Evolutionary conservation across 2,329 filamentous ascomycete genomes (phyloP), one percentile per base, ranked within the genome.

Genomic region (Chalara sp.): DNA sequence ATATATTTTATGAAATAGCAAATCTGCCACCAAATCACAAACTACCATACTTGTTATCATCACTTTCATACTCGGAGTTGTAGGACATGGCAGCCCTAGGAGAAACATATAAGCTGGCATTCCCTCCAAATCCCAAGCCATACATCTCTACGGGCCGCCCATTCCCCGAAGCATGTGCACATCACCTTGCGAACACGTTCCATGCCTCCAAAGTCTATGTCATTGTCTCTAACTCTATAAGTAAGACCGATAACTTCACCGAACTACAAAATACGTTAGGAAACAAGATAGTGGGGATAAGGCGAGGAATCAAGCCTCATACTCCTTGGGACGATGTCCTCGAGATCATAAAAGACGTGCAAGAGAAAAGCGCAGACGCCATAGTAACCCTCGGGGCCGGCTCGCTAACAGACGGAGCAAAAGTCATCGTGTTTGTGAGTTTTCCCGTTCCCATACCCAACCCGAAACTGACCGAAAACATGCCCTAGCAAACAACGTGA

Each of bases 21-120:
- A 21, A 21, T 21, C 21, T 21, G 21, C 21, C 21, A 21, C 21
- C 21, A 21, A 43, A 8, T 29, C 10, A 28, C 12, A 11, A 21
- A 13, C 29, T 42, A 8, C n/a, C 30, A n/a, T 8, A 21, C 41
- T 42, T 29, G 2, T 4, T 21, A 43, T 43, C 13, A 28, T 5
- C 41, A 6, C 30, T 6, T n/a, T 28, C 10, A 21, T 6, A 5
- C 41, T 28, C 28, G 4, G 30, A n/a, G 41, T 62, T 21, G 21
- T 21, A 21, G 21, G 21, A 21, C 58, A 37, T 35, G 44, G 30
- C 43, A 30, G 43, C 44, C 42, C 44, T n/a, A 28, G 44, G 44
- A 46, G 45, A 46, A 30, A 53, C 49, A 31, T 68, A 89, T 87
- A 77, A 89, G 89, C 67, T 82, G 5, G 51, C 51, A 31, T 54